These are phyloP conservation scores for Capsicum chinense DNA, from an alignment of 257 asterid genomes.

Conservation along the genomic window DNA sequence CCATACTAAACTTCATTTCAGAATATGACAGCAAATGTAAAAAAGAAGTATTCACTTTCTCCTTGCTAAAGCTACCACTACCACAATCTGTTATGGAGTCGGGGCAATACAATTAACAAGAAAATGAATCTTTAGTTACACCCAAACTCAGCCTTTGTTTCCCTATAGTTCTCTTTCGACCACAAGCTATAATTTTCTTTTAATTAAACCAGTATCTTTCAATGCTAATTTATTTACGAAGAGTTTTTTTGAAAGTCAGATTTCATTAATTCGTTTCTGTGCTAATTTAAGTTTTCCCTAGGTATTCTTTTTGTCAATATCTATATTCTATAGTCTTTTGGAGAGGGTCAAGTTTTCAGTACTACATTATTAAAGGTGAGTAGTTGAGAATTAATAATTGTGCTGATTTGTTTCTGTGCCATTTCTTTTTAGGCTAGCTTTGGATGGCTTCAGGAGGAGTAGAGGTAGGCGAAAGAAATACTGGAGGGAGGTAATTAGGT, in stretches of 20 bases:
- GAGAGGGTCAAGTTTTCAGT: not conserved
- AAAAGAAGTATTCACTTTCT: not conserved
- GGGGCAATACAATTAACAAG: not conserved
- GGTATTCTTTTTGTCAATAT: not conserved
- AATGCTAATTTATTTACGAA: not conserved
- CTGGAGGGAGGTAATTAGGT: too few species aligned
- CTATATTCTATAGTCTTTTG: not conserved
- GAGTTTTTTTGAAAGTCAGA: not conserved
- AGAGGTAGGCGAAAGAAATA: too few species aligned
- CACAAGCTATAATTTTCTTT: not conserved
- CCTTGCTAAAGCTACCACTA: not conserved
- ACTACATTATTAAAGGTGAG: not conserved
- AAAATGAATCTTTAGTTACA: not conserved
- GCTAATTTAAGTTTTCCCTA: not conserved
- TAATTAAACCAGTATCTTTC: not conserved
- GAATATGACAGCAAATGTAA: not conserved
- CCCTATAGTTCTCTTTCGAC: not conserved
- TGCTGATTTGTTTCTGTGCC: not conserved
- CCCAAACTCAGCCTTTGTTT: not conserved
- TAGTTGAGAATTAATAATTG: not conserved
- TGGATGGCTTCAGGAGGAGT: too few species aligned
- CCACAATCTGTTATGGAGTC: not conserved
- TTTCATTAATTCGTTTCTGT: not conserved
- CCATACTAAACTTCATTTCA: not conserved
- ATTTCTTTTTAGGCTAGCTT: not conserved